phyloP scores from a whole-genome alignment of 164 flowering plant species.

The Tetrastigma voinierianum region DNA sequence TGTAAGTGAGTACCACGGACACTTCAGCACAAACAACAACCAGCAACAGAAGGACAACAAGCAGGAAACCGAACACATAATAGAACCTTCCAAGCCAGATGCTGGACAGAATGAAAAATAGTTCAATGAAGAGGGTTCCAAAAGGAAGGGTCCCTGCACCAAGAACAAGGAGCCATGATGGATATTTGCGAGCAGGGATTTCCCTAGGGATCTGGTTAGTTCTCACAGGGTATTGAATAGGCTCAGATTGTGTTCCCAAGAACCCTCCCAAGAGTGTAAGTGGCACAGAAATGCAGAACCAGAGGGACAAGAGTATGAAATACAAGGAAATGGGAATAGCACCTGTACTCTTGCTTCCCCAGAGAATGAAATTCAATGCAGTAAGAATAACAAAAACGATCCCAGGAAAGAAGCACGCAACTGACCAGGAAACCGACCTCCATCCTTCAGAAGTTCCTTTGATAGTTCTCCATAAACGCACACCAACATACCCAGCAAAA shows the following conservation, averaged over 20 bases:
- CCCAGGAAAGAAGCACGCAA: slow-evolving; percentile 46
- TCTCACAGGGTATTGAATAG: slow-evolving; percentile 32
- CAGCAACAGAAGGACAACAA: slow-evolving; percentile 33
- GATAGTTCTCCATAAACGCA: slow-evolving; percentile 38
- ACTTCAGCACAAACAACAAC: slow-evolving; percentile 41
- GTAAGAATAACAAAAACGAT: slow-evolving; percentile 30
- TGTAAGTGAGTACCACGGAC: slow-evolving; percentile 43
- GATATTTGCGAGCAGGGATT: slow-evolving; percentile 36
- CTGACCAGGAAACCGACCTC: slow-evolving; percentile 35
- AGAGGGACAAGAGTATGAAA: slow-evolving; percentile 32
- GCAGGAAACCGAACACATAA: slow-evolving; percentile 43
- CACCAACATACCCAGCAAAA: slow-evolving; percentile 37
- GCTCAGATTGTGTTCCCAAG: slow-evolving; percentile 32
- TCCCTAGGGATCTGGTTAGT: slow-evolving; percentile 45
- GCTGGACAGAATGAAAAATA: slow-evolving; percentile 43
- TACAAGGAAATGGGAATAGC: slow-evolving; percentile 40
- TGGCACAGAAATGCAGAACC: slow-evolving; percentile 49
- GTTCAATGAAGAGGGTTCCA: slow-evolving; percentile 43
- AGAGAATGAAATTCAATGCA: slow-evolving; percentile 32
- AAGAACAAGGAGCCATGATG: slow-evolving; percentile 45
- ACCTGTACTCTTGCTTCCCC: slow-evolving; percentile 44
- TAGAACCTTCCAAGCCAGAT: slow-evolving; percentile 46
- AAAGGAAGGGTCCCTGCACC: slow-evolving; percentile 47
- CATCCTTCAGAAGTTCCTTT: slow-evolving; percentile 38
- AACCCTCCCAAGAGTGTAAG: slow-evolving; percentile 40